Base-by-base conservation (phyloP, 2,329 filamentous ascomycete genomes). In the Pyricularia pennisetigena region DNA sequence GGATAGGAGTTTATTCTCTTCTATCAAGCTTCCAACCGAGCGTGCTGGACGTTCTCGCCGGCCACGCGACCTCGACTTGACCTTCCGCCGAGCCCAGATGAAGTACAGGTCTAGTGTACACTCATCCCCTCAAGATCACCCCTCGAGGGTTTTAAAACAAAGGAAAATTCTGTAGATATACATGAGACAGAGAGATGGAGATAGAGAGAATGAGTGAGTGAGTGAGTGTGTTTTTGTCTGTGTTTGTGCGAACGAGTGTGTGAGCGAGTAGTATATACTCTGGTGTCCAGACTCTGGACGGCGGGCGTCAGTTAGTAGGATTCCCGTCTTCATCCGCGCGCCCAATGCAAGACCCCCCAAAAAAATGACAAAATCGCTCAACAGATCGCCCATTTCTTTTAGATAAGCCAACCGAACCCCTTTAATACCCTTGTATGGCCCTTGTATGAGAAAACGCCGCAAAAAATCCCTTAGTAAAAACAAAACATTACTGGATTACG, bases 401-500 rank as follows among this genome's bases (percentile, higher is more conserved):
- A 61, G 57, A 61, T 61, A 61, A 61, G 23, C 57, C 57, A 61
- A 61, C 57, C 57, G 3, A 26, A 61, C 57, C 57, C n/a, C 41
- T 49, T 49, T n/a, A 49, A n/a, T 49, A 49, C n/a, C 28, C 28
- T 65, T 4, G 5, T 20, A 16, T 54, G 57, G n/a, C 57, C 57
- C 57, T 61, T 61, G 24, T 61, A 26, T 26, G 23, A 61, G 8
- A 61, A 26, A 61, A 61, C 57, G 57, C 57, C 57, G 57, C 57
- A 61, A 61, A 61, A 61, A 61, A 8, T 61, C 57, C 57, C 14
- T 61, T 61, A 26, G 64, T 66, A 66, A 62, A 61, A 67, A 35
- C n/a, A 41, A 49, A 61, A 67, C 66, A 67, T 67, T 67, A 67
- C 66, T 35, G 30, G 61, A 67, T 67, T 67, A 67, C 20, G 5